Evolutionary conservation across 768 basidiomycete genomes (phyloP).

Genomic region (Flagelloscypha sp.): DNA sequence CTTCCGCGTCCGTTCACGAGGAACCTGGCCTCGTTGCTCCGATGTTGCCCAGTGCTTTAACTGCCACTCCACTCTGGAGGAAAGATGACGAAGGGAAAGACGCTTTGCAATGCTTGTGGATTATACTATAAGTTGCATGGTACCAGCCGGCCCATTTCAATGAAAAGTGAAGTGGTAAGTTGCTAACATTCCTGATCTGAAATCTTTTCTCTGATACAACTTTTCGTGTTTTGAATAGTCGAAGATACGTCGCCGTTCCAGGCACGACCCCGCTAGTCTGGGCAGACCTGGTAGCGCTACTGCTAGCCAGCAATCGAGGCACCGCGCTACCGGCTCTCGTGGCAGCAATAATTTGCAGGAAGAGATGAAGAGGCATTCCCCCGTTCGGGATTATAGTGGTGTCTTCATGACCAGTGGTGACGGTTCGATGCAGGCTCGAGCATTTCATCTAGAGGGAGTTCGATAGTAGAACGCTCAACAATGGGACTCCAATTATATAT

Average conservation of each 20-base stretch:
- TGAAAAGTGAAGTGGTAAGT: conserved; percentile 24
- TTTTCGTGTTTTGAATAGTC: conserved; percentile 37
- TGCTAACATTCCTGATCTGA: too few relatives aligned
- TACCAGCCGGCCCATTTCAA: conserved; percentile 19
- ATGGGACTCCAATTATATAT: too few relatives aligned
- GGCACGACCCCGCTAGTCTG: conserved; percentile 69
- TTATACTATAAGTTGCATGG: conserved; percentile 22
- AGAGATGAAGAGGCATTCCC: too few relatives aligned
- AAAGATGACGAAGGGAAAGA: conserved; percentile 23
- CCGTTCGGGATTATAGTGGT: too few relatives aligned
- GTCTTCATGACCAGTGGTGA: too few relatives aligned
- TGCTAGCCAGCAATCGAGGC: conserved; percentile 19
- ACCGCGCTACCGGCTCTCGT: conserved; percentile 25
- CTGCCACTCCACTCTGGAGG: conserved; percentile 22
- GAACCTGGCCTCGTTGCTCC: not conserved
- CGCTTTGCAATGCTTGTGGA: conserved; percentile 21
- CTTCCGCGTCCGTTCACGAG: not conserved
- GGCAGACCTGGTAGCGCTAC: conserved; percentile 38
- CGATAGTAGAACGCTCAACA: too few relatives aligned
- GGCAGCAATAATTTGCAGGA: too few relatives aligned
- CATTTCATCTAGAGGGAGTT: too few relatives aligned
- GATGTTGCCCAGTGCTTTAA: conserved; percentile 25
- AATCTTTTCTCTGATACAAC: conserved; percentile 77
- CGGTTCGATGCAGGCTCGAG: too few relatives aligned
- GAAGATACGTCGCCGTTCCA: conserved; percentile 70